These are phyloP conservation scores for Fusarium sp. DNA, from an alignment of 2,329 filamentous ascomycete genomes.

Conservation along the genomic window DNA sequence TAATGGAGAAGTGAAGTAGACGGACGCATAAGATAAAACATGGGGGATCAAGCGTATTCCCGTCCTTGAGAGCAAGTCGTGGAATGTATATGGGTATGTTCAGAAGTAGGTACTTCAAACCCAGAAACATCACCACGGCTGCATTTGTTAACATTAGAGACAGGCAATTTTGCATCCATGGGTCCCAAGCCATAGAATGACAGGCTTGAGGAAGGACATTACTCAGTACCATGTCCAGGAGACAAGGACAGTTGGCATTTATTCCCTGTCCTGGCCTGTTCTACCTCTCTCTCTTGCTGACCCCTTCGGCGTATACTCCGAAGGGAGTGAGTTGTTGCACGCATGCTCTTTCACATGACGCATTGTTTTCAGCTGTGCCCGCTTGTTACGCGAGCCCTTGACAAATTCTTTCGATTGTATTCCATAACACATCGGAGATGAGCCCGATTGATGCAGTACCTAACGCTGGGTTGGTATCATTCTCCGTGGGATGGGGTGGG, in stretches of 20 bases:
- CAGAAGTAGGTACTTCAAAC: background rate
- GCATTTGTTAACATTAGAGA: background rate
- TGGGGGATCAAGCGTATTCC: background rate
- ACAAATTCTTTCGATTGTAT: conserved; percentile 17
- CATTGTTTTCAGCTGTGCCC: conserved; percentile 7
- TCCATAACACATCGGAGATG: conserved; percentile 3
- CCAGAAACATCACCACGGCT: background rate
- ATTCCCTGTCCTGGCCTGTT: background rate
- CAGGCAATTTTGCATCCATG: background rate
- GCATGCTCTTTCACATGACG: conserved; percentile 40
- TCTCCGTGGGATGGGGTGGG: conserved; percentile 20
- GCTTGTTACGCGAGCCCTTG: conserved; percentile 24
- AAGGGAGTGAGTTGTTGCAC: background rate
- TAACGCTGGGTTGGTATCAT: background rate
- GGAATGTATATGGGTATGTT: background rate
- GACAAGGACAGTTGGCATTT: background rate
- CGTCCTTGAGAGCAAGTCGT: background rate
- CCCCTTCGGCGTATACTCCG: background rate
- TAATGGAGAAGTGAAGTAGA: background rate
- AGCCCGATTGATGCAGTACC: background rate
- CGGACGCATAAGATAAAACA: conserved; percentile 5
- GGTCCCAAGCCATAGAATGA: background rate
- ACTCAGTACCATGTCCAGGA: background rate
- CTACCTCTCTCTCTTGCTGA: background rate
- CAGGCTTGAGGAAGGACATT: background rate